Evolutionary conservation across 2,329 filamentous ascomycete genomes (phyloP).

Genomic region (Xylaria arbuscula): DNA sequence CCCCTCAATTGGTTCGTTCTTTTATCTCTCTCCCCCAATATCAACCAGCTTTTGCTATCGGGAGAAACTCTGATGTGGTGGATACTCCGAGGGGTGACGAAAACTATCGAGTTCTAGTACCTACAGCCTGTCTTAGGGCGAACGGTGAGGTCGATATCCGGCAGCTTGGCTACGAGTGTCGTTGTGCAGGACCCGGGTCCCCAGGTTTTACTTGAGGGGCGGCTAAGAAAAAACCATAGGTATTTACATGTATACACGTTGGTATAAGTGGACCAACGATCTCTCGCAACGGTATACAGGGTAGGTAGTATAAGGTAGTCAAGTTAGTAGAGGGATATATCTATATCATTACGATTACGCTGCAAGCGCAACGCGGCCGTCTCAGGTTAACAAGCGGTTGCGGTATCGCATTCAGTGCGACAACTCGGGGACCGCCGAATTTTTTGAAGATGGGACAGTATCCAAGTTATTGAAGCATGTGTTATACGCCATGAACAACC

Average conservation of each 20-base stretch:
- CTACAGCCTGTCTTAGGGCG: background rate
- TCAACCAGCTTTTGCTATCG: conserved; percentile 2
- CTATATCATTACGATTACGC: conserved; percentile 23
- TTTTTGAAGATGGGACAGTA: no score
- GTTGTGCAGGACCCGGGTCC: background rate
- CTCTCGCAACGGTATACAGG: background rate
- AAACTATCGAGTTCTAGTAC: background rate
- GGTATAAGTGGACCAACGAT: conserved; percentile 6
- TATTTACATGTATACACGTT: no score
- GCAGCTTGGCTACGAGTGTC: conserved; percentile 9
- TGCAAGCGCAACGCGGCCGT: conserved; percentile 16
- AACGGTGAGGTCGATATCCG: conserved; percentile 4
- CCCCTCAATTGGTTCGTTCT: conserved; percentile 11
- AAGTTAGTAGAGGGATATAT: background rate
- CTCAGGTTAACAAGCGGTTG: conserved; percentile 7
- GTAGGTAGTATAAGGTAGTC: background rate
- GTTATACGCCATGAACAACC: background rate
- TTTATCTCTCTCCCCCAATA: background rate
- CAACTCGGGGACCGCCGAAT: background rate
- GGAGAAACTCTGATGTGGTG: conserved; percentile 8
- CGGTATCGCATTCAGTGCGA: background rate
- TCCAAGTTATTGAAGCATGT: background rate
- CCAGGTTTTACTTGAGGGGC: background rate
- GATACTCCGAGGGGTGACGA: background rate
- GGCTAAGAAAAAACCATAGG: no score